Conservation (phyloP, 202 grass and related monocot species). For the Cymbopogon flexuosus region DNA sequence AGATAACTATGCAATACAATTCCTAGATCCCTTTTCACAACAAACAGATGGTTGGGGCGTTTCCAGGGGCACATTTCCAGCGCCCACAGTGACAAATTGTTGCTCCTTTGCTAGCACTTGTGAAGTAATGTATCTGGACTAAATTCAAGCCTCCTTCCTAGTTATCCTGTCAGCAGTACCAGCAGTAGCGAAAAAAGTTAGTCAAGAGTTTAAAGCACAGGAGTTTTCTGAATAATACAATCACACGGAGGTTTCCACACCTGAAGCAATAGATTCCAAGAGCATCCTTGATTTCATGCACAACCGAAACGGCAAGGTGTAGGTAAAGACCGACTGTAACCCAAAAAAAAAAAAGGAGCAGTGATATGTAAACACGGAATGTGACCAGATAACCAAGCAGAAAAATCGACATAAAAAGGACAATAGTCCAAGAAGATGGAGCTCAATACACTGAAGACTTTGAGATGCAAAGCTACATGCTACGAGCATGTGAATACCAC, state of each 20-base stretch:
- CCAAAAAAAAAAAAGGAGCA: slow-evolving; percentile 3
- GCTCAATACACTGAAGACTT: not conserved
- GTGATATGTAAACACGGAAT: not conserved
- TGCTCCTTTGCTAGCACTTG: not conserved
- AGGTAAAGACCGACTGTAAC: slow-evolving; percentile 78
- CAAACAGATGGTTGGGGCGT: not conserved
- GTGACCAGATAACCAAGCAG: not conserved
- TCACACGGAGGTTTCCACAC: slow-evolving; percentile 23
- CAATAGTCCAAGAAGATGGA: not conserved
- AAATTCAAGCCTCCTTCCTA: slow-evolving; percentile 78
- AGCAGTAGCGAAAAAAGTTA: slow-evolving; percentile 23
- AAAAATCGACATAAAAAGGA: not conserved
- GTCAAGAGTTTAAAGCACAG: not conserved
- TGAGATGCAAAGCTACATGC: not conserved
- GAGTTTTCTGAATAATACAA: not conserved
- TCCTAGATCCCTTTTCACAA: not conserved
- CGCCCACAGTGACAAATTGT: not conserved
- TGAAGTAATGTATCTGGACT: not conserved
- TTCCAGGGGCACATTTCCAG: not conserved
- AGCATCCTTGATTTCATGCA: slow-evolving; percentile 89
- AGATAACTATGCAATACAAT: not conserved
- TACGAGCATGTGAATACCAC: not conserved
- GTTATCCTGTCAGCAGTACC: slow-evolving; percentile 60
- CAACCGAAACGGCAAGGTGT: slow-evolving; percentile 80
- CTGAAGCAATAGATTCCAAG: slow-evolving; percentile 98